Evolutionary conservation across 306 rosid species (phyloP), one percentile per base, ranked within the genome.

Genomic region (Lathyrus oleraceus): DNA sequence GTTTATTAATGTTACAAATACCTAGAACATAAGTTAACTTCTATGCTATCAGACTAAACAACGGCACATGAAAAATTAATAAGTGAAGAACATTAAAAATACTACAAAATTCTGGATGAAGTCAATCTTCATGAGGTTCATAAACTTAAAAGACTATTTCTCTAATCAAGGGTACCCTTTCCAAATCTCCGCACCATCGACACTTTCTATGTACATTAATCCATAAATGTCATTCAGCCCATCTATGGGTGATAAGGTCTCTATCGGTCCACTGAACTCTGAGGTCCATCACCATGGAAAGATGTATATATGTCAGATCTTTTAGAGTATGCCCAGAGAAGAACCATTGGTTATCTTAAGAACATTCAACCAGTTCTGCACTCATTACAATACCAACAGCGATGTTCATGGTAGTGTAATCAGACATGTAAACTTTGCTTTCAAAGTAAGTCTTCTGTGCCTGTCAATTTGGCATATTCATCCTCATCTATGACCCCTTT

Each of bases 401-500:
- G 40, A 17, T 19, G 39, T 40, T 65, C 73, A 48, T 49, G 70
- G 70, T 69, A 30, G 61, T 13, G 63, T 54, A 69, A 44, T 47
- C 74, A 45, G 78, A 71, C 67, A 51, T 6, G 56, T 27, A 47
- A 11, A 38, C 19, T n/a, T 21, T 48, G 48, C 44, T 45, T 70
- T 89, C 85, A 85, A 49, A 89, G 85, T 61, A 94, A 85, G 32
- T 91, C 99, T 20, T 87, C 92, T 0, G 88, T 91, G 52, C 97
- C 97, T 9, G 97, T 91, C 76, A 94, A 74, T 76, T 82, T 89
- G 1, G 86, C 96, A 68, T 83, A 94, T 81, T 87, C 91, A 72
- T 65, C 13, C 81, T 91, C 92, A 35, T 87, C 87, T 27, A 90
- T 91, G 52, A 85, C 74, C 23, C 98, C 96, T 84, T 78, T 93